Evolutionary conservation across 2,329 filamentous ascomycete genomes (phyloP), one percentile per base, ranked within the genome.

Genomic region (Colletotrichum nymphaeae): DNA sequence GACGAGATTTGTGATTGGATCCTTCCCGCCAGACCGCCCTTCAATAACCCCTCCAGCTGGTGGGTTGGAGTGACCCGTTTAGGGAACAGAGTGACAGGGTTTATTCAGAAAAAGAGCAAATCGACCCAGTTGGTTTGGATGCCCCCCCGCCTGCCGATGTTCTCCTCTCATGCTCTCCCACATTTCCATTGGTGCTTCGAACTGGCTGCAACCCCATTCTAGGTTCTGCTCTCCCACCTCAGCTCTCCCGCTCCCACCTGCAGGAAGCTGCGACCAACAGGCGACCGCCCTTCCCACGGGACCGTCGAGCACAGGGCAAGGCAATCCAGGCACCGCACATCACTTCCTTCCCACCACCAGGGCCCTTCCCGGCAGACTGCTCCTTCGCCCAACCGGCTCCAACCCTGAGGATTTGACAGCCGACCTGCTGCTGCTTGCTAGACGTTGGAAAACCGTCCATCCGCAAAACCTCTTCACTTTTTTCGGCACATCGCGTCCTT

Each of bases 301-400:
- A 60, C 19, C 16, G 32, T n/a, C n/a, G 14, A 49, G 22, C 37
- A 62, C 35, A 19, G 56, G 26, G n/a, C 28, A 22, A n/a, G 19
- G 22, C 58, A 62, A 16, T 12, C 35, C 58, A 62, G 32, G 57
- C 57, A 37, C 30, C 11, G 30, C n/a, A 60, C 14, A 35, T 57
- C 62, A 37, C 68, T 30, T 57, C 35, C 53, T 53, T 56, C 67
- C 55, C 46, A 26, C 57, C 55, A 66, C 59, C 70, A 71, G 67
- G 71, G 71, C 71, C 32, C 69, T 66, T 73, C 71, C 71, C 71
- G 16, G 60, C 56, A 42, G 62, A 30, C 57, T 24, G 19, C 24
- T 57, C 24, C 60, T 71, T 57, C 49, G 35, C 28, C 67, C 71
- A 73, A 73, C 71, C 56, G 56, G 71, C 67, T 73, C 56, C 62